These are phyloP conservation scores for Schizophyllum commune DNA, from an alignment of 1,284 basidiomycete genomes.

Conservation along the genomic window DNA sequence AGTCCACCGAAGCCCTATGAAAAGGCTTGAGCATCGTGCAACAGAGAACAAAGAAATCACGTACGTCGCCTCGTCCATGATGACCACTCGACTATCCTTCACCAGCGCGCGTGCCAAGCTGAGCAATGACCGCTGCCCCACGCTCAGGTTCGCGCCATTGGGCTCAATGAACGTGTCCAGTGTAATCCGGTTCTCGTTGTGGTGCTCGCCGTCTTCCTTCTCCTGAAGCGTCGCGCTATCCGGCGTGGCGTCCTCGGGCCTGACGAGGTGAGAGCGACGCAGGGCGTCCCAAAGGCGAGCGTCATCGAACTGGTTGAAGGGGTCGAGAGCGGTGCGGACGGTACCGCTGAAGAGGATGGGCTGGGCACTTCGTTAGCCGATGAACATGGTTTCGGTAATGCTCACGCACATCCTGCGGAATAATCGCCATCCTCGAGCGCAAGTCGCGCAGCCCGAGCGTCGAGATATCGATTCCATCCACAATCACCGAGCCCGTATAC, in stretches of 20 bases:
- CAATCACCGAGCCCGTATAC: slow-evolving; percentile 27
- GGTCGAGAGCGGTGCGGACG: slow-evolving; percentile 62
- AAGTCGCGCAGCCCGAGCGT: slow-evolving; percentile 42
- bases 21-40: background rate
- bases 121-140: slow-evolving; percentile 59
- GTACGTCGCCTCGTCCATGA: slow-evolving; percentile 56
- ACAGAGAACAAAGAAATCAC: slow-evolving; percentile 9
- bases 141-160: slow-evolving; percentile 59
- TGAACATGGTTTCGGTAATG: slow-evolving; percentile 1
- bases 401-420: slow-evolving; percentile 39
- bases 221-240: slow-evolving; percentile 12
- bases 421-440: slow-evolving; percentile 40
- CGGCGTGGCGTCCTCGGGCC: slow-evolving; percentile 20
- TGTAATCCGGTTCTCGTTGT: slow-evolving; percentile 29
- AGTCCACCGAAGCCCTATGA: slow-evolving; percentile 50
- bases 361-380: slow-evolving; percentile 17
- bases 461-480: slow-evolving; percentile 39
- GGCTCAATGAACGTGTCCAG: slow-evolving; percentile 54
- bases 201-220: slow-evolving; percentile 6
- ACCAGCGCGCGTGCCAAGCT: slow-evolving; percentile 68
- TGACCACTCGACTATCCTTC: slow-evolving; percentile 48
- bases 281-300: slow-evolving; percentile 56
- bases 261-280: slow-evolving; percentile 48
- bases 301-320: slow-evolving; percentile 54
- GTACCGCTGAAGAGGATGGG: slow-evolving; percentile 46